phyloP scores from a whole-genome alignment of 805 yeast genomes.

The Wickerhamiella parazyma region DNA sequence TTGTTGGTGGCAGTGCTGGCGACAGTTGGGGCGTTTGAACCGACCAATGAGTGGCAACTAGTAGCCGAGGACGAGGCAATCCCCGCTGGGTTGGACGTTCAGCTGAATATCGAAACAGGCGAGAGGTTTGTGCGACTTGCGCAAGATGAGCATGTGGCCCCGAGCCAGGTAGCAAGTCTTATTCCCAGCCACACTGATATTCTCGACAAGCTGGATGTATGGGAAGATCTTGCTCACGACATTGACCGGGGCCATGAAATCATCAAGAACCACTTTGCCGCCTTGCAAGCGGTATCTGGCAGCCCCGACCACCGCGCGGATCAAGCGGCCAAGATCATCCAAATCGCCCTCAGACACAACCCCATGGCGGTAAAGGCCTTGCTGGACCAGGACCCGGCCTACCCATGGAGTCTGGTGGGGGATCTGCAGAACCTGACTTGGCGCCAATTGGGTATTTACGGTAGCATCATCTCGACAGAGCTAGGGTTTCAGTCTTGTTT shows the following conservation, averaged over 20 bases:
- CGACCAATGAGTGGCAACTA: slow-evolving; percentile 54
- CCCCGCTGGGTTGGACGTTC: slow-evolving; percentile 69
- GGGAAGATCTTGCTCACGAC: slow-evolving; percentile 48
- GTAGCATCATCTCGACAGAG: slow-evolving; percentile 8
- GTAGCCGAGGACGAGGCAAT: slow-evolving; percentile 60
- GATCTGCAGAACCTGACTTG: slow-evolving; percentile 5
- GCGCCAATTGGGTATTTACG: slow-evolving; percentile 14
- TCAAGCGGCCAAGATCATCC: slow-evolving; percentile 43
- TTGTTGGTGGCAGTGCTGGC: background rate
- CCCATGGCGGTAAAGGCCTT: slow-evolving; percentile 34
- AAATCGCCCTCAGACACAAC: slow-evolving; percentile 62
- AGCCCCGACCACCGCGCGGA: slow-evolving; percentile 28
- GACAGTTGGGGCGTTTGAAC: slow-evolving; percentile 32
- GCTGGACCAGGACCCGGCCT: slow-evolving; percentile 5
- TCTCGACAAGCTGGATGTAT: slow-evolving; percentile 27
- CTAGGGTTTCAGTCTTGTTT: slow-evolving; percentile 19
- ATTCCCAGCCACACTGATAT: background rate
- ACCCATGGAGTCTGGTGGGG: slow-evolving; percentile 1
- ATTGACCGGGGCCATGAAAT: slow-evolving; percentile 42
- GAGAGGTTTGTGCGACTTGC: slow-evolving; percentile 53
- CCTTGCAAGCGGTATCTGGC: slow-evolving; percentile 16
- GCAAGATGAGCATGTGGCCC: slow-evolving; percentile 22
- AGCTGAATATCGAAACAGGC: slow-evolving; percentile 62
- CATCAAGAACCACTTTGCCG: slow-evolving; percentile 21
- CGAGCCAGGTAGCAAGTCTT: slow-evolving; percentile 1